Percentiles rank a stretch among this genome's conserved stretches.
Evolutionary conservation across 306 rosid genomes (phyloP).

Genomic region (Cicer pinnatifidum): DNA sequence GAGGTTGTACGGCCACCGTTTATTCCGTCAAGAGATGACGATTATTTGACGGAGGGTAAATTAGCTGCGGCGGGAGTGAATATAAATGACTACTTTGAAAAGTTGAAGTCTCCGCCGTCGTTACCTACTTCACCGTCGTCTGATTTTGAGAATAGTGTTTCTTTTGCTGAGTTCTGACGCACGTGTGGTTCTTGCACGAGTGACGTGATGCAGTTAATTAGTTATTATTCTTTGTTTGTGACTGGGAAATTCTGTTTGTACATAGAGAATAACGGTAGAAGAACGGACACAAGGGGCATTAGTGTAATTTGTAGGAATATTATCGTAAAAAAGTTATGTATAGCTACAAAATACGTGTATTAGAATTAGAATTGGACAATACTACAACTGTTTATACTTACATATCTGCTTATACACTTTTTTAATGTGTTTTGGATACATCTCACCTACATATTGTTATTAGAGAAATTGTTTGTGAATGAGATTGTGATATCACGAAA

Average conservation of each 20-base stretch:
- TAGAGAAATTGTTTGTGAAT: too few species aligned
- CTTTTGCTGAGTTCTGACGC: slow-evolving; percentile 56
- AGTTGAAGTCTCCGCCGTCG: slow-evolving; percentile 61
- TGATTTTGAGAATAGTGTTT: slow-evolving; percentile 33
- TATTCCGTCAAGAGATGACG: slow-evolving; percentile 69
- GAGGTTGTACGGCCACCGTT: slow-evolving; percentile 87
- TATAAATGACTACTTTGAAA: slow-evolving; percentile 61
- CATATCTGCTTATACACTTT: neutral
- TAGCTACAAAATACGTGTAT: neutral
- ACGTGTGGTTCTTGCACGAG: slow-evolving; percentile 45
- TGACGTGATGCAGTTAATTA: slow-evolving; percentile 12
- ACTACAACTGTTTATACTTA: slow-evolving; percentile 34
- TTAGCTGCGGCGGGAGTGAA: slow-evolving; percentile 26
- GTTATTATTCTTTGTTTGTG: slow-evolving; percentile 12
- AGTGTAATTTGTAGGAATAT: slow-evolving; percentile 19
- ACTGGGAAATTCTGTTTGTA: slow-evolving; percentile 32
- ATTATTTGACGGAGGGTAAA: neutral
- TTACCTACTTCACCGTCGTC: slow-evolving; percentile 63
- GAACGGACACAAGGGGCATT: slow-evolving; percentile 41
- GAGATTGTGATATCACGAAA: too few species aligned
- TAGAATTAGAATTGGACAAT: slow-evolving; percentile 38
- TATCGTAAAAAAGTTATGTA: neutral
- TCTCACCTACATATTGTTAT: too few species aligned
- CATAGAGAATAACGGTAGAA: slow-evolving; percentile 52
- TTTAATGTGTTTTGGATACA: neutral